Evolutionary conservation across 768 basidiomycete species (phyloP).

Genomic region (Lentinula sp.): DNA sequence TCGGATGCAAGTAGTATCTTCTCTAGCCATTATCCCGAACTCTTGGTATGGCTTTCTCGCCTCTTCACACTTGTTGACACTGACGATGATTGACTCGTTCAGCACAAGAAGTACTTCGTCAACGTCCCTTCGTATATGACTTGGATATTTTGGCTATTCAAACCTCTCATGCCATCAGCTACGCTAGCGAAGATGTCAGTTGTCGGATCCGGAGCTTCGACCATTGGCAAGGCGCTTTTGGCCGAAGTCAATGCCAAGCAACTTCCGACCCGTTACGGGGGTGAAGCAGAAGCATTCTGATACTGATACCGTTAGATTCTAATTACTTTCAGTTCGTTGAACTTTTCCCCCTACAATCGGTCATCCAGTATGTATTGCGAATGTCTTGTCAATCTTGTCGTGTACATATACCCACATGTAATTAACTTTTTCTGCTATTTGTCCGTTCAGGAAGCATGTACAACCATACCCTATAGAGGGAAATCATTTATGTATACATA

Average conservation of each 20-base stretch:
- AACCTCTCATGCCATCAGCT: slow-evolving; percentile 60
- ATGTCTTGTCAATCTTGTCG: too few species aligned
- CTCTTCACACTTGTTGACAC: background rate
- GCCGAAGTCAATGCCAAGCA: slow-evolving; percentile 48
- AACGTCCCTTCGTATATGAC: slow-evolving; percentile 72
- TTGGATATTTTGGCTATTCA: slow-evolving; percentile 86
- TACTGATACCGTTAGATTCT: too few species aligned
- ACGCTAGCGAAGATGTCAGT: slow-evolving; percentile 82
- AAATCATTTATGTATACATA: too few species aligned
- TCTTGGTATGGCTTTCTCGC: slow-evolving; percentile 42
- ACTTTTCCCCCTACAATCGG: background rate
- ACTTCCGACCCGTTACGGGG: slow-evolving; percentile 70
- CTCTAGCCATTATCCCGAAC: slow-evolving; percentile 72
- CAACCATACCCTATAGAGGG: too few species aligned
- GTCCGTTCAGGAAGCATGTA: too few species aligned
- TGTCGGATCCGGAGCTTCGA: slow-evolving; percentile 56
- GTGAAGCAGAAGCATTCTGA: slow-evolving; percentile 50
- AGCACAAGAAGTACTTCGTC: slow-evolving; percentile 77
- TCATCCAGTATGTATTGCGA: too few species aligned
- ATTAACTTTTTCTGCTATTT: too few species aligned
- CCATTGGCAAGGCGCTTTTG: slow-evolving; percentile 56
- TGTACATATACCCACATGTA: too few species aligned
- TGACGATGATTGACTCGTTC: background rate
- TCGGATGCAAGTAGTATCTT: slow-evolving; percentile 72
- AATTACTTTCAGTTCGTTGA: too few species aligned